Conservation (phyloP, 1,284 basidiomycete genomes). For the Crucibulum parvulum region DNA sequence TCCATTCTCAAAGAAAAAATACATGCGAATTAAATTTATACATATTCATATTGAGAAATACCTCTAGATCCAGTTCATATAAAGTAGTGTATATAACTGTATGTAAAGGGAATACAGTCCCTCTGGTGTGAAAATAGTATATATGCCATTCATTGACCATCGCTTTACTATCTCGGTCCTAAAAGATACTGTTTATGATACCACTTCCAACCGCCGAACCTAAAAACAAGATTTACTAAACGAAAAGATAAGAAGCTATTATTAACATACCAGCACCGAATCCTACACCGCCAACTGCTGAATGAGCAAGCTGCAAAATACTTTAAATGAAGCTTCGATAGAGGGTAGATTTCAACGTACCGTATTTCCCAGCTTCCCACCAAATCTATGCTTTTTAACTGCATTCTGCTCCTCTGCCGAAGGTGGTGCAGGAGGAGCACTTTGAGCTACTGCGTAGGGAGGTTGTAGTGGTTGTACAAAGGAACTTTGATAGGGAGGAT, state of each 20-base stretch:
- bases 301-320: constrained; percentile 59
- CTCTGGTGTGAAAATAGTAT: no score
- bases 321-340: constrained; percentile 12
- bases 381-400: constrained; percentile 64
- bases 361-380: constrained; percentile 60
- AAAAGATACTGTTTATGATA: constrained; percentile 58
- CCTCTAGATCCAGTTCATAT: no score
- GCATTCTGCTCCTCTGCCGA: constrained; percentile 47
- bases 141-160: neutral
- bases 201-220: constrained; percentile 61
- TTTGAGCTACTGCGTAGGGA: constrained; percentile 27
- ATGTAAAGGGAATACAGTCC: no score
- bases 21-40: no score
- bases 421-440: constrained; percentile 17
- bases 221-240: constrained; percentile 15
- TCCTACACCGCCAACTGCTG: constrained; percentile 75
- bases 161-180: neutral
- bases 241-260: constrained; percentile 16
- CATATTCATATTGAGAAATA: no score
- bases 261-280: constrained; percentile 63
- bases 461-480: constrained; percentile 35
- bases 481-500: constrained; percentile 42
- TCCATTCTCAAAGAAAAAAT: no score
- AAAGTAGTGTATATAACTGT: no score
- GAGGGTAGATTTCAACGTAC: constrained; percentile 37